Base-by-base conservation (phyloP, 345 rosid species). In the Sapria himalayana region DNA sequence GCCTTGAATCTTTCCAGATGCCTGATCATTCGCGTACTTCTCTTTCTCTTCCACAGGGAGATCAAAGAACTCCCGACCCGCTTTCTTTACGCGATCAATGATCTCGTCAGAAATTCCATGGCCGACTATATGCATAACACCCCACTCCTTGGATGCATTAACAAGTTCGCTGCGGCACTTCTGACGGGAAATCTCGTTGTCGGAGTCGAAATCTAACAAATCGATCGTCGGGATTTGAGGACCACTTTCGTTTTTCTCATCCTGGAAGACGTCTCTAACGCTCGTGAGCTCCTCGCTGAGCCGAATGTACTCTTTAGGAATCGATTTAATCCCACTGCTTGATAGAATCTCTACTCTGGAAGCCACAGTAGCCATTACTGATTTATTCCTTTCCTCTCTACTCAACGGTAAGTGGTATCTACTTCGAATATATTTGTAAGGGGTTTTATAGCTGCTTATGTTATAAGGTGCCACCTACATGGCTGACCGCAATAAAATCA, bases 81-180 rank as follows among this genome's bases (percentile, higher is more conserved):
- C 57, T 54, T 52, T 57, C 84, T 52, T 79, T 3, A 89, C 84
- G 0, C 75, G 58, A 19, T 74, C 74, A 3, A 64, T 65, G 10
- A 89, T 72, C 0, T 73, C 78, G 3, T 49, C 48, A 0, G 81
- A 21, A 48, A 89, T 63, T 1, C 98, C 93, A 39, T 89, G 95
- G 72, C 79, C 84, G 22, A 84, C 67, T 8, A 84, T 62, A 63
- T 89, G 95, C 98, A 89, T 84, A 29, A 89, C 98, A 0, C 95
- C 95, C 93, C 92, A 89, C 0, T 74, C 84, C 41, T 25, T 45
- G 12, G 98, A 72, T 0, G 92, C 93, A 23, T 50, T 55, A 24
- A 67, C 64, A 7, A 89, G 66, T 24, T 67, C 54, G 22, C 64
- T 70, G 1, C 65, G 36, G 51, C 91, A 79, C 37, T 49, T 72